phyloP scores from a whole-genome alignment of 1,284 basidiomycete species.

The Volvariella volvacea region DNA sequence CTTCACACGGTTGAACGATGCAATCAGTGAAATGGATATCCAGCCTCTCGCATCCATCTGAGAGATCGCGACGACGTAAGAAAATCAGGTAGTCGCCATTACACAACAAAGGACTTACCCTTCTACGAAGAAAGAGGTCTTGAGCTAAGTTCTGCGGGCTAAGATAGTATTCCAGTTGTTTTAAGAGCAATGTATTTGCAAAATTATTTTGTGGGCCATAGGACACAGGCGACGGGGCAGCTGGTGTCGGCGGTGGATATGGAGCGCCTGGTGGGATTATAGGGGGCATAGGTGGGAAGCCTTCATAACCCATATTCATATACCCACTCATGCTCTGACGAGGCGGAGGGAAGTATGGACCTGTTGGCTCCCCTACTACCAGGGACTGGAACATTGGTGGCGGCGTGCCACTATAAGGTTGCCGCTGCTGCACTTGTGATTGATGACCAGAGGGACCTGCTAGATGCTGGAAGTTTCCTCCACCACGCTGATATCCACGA shows the following conservation, averaged over 20 bases:
- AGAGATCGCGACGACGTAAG: too few relatives aligned
- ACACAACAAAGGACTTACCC: conserved; percentile 39
- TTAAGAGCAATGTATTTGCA: conserved; percentile 64
- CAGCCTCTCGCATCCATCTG: conserved; percentile 92
- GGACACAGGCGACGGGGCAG: conserved; percentile 48
- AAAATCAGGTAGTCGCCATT: conserved; percentile 8
- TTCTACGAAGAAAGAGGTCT: conserved; percentile 75
- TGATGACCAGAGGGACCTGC: conserved; percentile 18
- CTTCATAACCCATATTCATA: conserved; percentile 18
- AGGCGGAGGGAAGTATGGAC: conserved; percentile 16
- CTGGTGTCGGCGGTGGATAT: conserved; percentile 8
- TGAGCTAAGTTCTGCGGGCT: conserved; percentile 81
- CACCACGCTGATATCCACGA: conserved; percentile 21
- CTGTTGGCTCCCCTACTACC: conserved; percentile 12
- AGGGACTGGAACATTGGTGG: conserved; percentile 27
- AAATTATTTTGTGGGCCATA: conserved; percentile 49
- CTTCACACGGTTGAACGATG: conserved; percentile 82
- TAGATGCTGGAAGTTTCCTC: conserved; percentile 18
- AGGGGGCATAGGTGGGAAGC: conserved; percentile 16
- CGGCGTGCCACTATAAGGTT: conserved; percentile 26
- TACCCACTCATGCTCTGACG: conserved; percentile 17
- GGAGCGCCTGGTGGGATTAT: conserved; percentile 7
- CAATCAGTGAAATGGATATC: conserved; percentile 76
- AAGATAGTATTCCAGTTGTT: conserved; percentile 86
- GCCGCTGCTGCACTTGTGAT: conserved; percentile 15